Base-by-base conservation (phyloP, 2,329 filamentous ascomycete species). In the Phoma herbarum region DNA sequence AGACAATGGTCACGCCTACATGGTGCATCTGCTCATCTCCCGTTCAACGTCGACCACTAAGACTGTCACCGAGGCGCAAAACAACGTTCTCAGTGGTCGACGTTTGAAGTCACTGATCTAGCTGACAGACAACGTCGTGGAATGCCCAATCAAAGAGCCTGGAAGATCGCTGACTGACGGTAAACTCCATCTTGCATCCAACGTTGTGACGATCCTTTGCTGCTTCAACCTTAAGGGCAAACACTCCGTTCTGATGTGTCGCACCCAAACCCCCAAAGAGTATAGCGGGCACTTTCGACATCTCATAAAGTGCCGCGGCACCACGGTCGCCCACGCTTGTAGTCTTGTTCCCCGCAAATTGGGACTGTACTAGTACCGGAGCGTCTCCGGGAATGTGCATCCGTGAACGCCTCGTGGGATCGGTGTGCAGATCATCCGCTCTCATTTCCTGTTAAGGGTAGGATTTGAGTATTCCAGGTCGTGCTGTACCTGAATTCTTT, bases 391-490 rank as follows among this genome's bases (percentile, higher is more conserved):
- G 16, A 29, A 10, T 37, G 37, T 45, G 2, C 25, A 26, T 53
- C 56, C 49, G 47, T n/a, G 20, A 42, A n/a, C 22, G n/a, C 29
- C 35, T 45, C 31, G 43, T 52, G 48, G 28, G 33, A 22, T 47
- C 26, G n/a, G 43, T 37, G 20, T 52, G 48, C n/a, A 57, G 39
- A 52, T 52, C 49, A 58, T 37, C 56, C 56, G 49, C 56, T 37
- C 37, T 16, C 1, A 49, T 53, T 26, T 33, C 56, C 49, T 49
- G 9, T 49, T 43, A 3, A 7, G 37, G 49, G 18, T 18, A 43
- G 10, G 25, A 22, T 22, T 23, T 20, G 49, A 43, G 20, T 10
- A 16, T n/a, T 26, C n/a, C 8, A 5, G 14, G 20, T 33, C 16
- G n/a, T 10, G 10, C 2, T 25, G 49, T 58, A 53, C 49, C 49